phyloP scores from a whole-genome alignment of 148 eudicot genomes.

The Heliosperma pusillum region DNA sequence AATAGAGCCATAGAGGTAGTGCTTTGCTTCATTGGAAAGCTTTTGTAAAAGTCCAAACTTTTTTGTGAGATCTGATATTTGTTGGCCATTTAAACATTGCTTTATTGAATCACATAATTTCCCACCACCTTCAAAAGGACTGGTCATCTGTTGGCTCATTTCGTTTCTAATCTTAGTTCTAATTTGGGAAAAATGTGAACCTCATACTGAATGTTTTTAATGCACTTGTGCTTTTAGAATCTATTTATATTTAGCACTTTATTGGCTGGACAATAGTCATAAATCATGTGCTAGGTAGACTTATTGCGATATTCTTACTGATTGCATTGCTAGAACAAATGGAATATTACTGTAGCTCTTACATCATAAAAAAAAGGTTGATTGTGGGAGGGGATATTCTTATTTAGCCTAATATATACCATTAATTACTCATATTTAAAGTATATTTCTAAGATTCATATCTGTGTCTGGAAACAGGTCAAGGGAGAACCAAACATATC shows the following conservation, averaged over 20 bases:
- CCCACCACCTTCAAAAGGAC: neutral
- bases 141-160: neutral
- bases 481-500: conserved; percentile 78
- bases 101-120: neutral
- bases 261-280: neutral
- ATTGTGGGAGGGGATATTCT: no score
- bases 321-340: no score
- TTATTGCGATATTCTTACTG: no score
- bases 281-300: neutral
- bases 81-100: neutral
- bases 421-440: neutral
- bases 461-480: conserved; percentile 38
- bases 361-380: no score
- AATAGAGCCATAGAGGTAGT: no score
- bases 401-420: neutral
- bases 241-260: neutral
- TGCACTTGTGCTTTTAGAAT: neutral
- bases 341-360: no score
- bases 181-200: neutral
- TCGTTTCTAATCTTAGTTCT: neutral
- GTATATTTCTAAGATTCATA: neutral
- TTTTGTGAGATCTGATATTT: neutral
- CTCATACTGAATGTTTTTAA: neutral
- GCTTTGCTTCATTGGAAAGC: no score
- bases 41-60: neutral